Percentiles rank a stretch among this genome's conserved stretches.
These are phyloP conservation scores for Ramalina intermedia DNA, from an alignment of 495 filamentous ascomycete genomes.

Conservation along the genomic window DNA sequence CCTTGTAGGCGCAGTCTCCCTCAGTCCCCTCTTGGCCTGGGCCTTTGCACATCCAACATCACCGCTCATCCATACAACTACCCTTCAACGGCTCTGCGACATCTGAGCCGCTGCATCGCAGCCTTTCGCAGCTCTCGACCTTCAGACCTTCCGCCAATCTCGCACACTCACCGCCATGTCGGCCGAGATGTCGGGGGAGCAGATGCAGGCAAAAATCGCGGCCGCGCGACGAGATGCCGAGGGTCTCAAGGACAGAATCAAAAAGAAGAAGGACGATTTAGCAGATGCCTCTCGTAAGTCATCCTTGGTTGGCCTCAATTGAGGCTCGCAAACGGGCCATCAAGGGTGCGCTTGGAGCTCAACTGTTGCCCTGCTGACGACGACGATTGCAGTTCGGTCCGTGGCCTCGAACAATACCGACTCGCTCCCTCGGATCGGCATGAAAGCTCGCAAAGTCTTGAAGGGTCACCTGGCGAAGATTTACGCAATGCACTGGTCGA, in stretches of 20 bases:
- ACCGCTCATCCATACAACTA: too few relatives aligned
- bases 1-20: too few relatives aligned
- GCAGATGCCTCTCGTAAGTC: constrained; percentile 91
- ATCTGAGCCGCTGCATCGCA: too few relatives aligned
- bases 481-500: constrained; percentile 99
- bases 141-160: too few relatives aligned
- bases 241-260: constrained; percentile 95
- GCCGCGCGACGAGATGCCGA: constrained; percentile 95
- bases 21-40: too few relatives aligned
- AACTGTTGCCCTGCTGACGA: too few relatives aligned
- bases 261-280: constrained; percentile 98
- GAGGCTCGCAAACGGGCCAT: not conserved
- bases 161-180: constrained; percentile 21
- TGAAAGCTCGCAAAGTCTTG: constrained; percentile 88
- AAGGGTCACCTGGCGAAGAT: constrained; percentile 99
- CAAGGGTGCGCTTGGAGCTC: too few relatives aligned
- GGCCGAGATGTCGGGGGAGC: constrained; percentile 54
- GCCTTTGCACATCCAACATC: too few relatives aligned
- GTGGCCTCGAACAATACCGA: constrained; percentile 84
- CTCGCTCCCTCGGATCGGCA: constrained; percentile 74
- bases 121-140: too few relatives aligned
- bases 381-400: constrained; percentile 55
- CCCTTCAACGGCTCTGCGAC: too few relatives aligned
- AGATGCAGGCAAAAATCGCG: constrained; percentile 81
- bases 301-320: constrained; percentile 1